phyloP scores from a whole-genome alignment of 352 stramenopile species.

The Phytophthora litchii region DNA sequence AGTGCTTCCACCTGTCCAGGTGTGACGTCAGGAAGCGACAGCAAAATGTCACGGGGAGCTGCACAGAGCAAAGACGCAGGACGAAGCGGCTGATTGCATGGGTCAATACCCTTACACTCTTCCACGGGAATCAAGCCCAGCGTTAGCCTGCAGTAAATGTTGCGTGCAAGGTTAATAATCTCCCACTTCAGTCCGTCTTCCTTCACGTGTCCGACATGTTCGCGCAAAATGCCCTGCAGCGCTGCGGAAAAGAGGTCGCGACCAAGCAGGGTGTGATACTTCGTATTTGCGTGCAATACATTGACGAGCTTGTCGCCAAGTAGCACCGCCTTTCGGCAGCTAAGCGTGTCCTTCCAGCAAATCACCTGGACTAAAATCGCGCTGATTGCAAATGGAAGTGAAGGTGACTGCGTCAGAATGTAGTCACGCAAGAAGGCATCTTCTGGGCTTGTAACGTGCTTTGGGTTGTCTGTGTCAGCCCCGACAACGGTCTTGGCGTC shows the following conservation, averaged over 20 bases:
- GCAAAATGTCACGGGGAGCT: conserved; percentile 57
- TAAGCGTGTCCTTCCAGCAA: conserved; percentile 77
- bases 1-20: conserved; percentile 47
- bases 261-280: conserved; percentile 54
- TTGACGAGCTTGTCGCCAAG: conserved; percentile 76
- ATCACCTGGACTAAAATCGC: conserved; percentile 64
- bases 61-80: conserved; percentile 49
- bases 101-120: conserved; percentile 83
- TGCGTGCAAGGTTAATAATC: conserved; percentile 82
- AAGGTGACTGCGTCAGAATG: conserved; percentile 51
- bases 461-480: conserved; percentile 71
- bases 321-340: conserved; percentile 61
- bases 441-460: conserved; percentile 70
- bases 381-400: conserved; percentile 57
- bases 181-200: conserved; percentile 86
- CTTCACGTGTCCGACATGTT: conserved; percentile 70
- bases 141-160: conserved; percentile 79
- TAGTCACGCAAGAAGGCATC: conserved; percentile 69
- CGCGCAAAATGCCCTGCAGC: conserved; percentile 57
- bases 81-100: conserved; percentile 71
- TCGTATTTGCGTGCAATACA: conserved; percentile 42
- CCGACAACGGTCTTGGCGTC: conserved; percentile 80
- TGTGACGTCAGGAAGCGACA: conserved; percentile 62
- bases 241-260: conserved; percentile 67
- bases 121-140: conserved; percentile 71